Conservation (phyloP, 1,284 basidiomycete genomes). For the Porogramme epimiltina region DNA sequence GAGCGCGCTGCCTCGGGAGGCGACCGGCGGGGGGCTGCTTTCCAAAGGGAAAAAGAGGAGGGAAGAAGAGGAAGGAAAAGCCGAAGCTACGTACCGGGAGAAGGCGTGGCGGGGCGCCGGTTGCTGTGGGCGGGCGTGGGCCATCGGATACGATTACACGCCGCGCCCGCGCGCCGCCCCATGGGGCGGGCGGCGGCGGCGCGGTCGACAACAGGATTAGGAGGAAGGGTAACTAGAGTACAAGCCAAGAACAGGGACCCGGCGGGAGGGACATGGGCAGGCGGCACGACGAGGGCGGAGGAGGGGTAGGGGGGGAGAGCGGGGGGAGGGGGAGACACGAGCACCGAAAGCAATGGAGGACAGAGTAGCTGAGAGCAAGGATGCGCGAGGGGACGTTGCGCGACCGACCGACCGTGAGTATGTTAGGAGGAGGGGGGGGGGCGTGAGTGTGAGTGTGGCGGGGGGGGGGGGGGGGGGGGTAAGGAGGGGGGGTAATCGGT, state of each 20-base stretch:
- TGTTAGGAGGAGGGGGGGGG: not conserved
- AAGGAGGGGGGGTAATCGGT: not conserved
- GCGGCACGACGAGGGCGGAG: not conserved
- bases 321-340: slow-evolving; percentile 15
- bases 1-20: slow-evolving; percentile 18
- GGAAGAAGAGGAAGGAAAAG: not conserved
- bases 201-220: slow-evolving; percentile 14
- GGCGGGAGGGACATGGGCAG: not conserved
- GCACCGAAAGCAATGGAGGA: slow-evolving; percentile 23
- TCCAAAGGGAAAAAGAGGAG: not conserved
- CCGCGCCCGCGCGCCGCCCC: slow-evolving; percentile 3
- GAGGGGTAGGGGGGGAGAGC: not conserved
- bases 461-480: not conserved
- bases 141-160: slow-evolving; percentile 20
- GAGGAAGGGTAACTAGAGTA: slow-evolving; percentile 6
- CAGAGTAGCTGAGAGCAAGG: slow-evolving; percentile 10
- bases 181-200: not conserved
- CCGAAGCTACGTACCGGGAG: not conserved
- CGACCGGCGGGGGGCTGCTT: slow-evolving; percentile 18
- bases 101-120: not conserved
- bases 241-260: not conserved
- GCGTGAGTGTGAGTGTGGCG: not conserved
- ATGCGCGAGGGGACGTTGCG: not conserved
- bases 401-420: not conserved
- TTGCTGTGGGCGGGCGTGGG: slow-evolving; percentile 1